Base-by-base conservation (phyloP, 2,329 filamentous ascomycete genomes). In the Gaeumannomyces tritici region DNA sequence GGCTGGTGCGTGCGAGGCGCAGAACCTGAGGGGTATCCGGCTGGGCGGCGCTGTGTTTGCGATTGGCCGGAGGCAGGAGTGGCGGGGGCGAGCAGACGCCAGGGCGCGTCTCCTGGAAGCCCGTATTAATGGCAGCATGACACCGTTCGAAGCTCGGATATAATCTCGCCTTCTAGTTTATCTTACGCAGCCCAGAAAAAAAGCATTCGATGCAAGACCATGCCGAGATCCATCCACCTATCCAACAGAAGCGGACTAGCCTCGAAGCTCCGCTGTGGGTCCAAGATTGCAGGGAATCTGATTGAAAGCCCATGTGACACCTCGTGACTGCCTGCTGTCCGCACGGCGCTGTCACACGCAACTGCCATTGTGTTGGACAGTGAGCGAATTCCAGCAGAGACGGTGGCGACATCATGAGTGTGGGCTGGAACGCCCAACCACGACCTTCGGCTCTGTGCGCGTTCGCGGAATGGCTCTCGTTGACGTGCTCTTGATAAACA, bases 1-100 rank as follows among this genome's bases (percentile, higher is more conserved):
- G 27, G 26, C 29, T 47, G 58, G 24, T 54, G 71, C 65, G 57
- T 73, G 69, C 8, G 71, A 70, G 15, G 73, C 70, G 67, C 70
- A 74, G 56, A 63, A 75, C 42, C 42, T 21, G 42, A 51, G 42
- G 42, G 42, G 42, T 51, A 51, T 51, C 24, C 21, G 42, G 42
- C 42, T 24, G 42, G 42, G 18, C 7, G 9, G 42, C 42, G 42
- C 42, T 51, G 42, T 51, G 24, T 51, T 51, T 51, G 42, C 42
- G 18, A 51, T 24, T 51, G 42, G 26, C 55, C 35, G 5, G 29
- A 18, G n/a, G 12, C 27, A 54, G 26, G 24, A 51, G n/a, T 8
- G 24, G 42, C 42, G 42, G 11, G 42, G 18, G 18, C 21, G 21
- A 8, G 42, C 21, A n/a, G 42, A 51, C 42, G 21, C 42, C 42